Evolutionary conservation across 495 filamentous ascomycete species (phyloP).

Genomic region (Penicillium fimorum): DNA sequence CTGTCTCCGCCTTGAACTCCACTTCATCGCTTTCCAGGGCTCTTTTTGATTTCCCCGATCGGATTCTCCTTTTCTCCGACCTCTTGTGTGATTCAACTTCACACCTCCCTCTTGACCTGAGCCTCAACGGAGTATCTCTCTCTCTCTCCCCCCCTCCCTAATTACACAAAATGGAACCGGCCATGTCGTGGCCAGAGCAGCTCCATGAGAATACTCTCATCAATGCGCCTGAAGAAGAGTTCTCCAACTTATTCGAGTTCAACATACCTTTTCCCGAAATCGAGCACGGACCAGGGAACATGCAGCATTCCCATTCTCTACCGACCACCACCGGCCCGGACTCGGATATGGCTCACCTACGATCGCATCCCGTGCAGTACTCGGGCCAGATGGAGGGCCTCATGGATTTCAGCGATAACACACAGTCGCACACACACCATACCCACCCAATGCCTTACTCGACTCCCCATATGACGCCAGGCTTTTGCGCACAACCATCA

Average conservation of each 20-base stretch:
- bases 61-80: neutral
- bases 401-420: slow-evolving; percentile 33
- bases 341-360: slow-evolving; percentile 31
- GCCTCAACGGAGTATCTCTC: neutral
- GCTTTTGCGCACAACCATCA: slow-evolving; percentile 40
- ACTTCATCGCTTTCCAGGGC: neutral
- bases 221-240: slow-evolving; percentile 46
- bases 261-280: slow-evolving; percentile 50
- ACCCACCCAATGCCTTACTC: slow-evolving; percentile 30
- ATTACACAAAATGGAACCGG: slow-evolving; percentile 36
- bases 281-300: slow-evolving; percentile 42
- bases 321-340: slow-evolving; percentile 34
- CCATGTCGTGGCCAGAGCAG: slow-evolving; percentile 44
- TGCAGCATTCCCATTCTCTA: slow-evolving; percentile 34
- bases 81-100: neutral
- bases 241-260: slow-evolving; percentile 55
- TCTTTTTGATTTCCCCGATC: neutral
- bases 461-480: slow-evolving; percentile 35
- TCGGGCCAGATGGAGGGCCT: slow-evolving; percentile 31
- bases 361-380: slow-evolving; percentile 28
- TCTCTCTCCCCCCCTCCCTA: too few species aligned
- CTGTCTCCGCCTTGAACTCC: slow-evolving; percentile 18
- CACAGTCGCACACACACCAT: slow-evolving; percentile 23
- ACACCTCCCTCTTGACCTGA: neutral
- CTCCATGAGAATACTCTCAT: slow-evolving; percentile 36